phyloP scores from a whole-genome alignment of 495 filamentous ascomycete genomes.

The Physcia stellaris region DNA sequence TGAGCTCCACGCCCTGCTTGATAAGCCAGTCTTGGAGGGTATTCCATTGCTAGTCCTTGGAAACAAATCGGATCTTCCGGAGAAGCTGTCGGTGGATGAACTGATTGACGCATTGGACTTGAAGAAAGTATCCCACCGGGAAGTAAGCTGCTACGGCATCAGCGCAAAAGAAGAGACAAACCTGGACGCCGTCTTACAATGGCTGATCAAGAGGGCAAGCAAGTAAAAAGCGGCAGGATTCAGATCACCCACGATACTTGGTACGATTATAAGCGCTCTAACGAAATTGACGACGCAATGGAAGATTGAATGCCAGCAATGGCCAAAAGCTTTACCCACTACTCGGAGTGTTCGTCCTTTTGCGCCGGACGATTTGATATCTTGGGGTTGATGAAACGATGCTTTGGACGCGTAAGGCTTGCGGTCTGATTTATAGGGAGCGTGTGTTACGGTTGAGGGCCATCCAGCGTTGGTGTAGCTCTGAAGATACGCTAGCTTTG shows the following conservation, averaged over 20 bases:
- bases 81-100: slow-evolving; percentile 84
- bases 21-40: slow-evolving; percentile 69
- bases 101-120: slow-evolving; percentile 87
- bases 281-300: slow-evolving; percentile 22
- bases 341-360: neutral
- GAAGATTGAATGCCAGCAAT: slow-evolving; percentile 19
- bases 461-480: too few relatives aligned
- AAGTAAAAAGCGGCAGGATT: slow-evolving; percentile 26
- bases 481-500: too few relatives aligned
- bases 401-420: too few relatives aligned
- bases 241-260: too few relatives aligned
- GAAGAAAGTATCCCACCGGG: slow-evolving; percentile 75
- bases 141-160: slow-evolving; percentile 98
- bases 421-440: too few relatives aligned
- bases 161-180: slow-evolving; percentile 98
- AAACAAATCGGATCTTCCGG: slow-evolving; percentile 88
- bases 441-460: too few relatives aligned
- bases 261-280: slow-evolving; percentile 7
- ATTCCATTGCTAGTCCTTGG: slow-evolving; percentile 94
- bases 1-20: slow-evolving; percentile 79
- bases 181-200: slow-evolving; percentile 90
- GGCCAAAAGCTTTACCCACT: slow-evolving; percentile 4
- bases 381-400: too few relatives aligned
- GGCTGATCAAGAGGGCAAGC: slow-evolving; percentile 82
- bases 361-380: too few relatives aligned